Evolutionary conservation across 108 stramenopile species (phyloP), one percentile per base, ranked within the genome.

Genomic region (Poteriospumella lacustris): DNA sequence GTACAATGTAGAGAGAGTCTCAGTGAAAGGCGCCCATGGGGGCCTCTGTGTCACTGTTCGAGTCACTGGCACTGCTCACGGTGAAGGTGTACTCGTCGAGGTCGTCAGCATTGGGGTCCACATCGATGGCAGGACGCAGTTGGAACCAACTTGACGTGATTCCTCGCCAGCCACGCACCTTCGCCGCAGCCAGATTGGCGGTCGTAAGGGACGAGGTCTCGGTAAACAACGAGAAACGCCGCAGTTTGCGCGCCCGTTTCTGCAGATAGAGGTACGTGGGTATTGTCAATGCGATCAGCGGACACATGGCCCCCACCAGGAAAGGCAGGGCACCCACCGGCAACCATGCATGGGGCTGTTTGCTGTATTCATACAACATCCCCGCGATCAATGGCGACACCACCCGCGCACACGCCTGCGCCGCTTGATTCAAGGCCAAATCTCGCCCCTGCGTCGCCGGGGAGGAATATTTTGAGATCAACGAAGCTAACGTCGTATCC

Each of bases 251-350:
- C 76, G 76, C 79, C n/a, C 77, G 41, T 33, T 62, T 83, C 31
- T 70, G 59, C 58, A 83, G 12, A 75, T 84, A 82, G 0, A 84
- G 77, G 44, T 43, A 42, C 26, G 79, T 43, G 38, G 83, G 83
- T 2, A 79, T 64, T 34, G 60, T 42, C 31, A 81, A 47, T 38
- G 76, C 83, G 31, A 81, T 15, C 5, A 80, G 56, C 15, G 83
- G 80, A 33, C 78, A 59, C 9, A 69, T 44, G 36, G 43, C 44
- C 9, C 81, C 72, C 2, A 43, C 78, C 19, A 78, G 43, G 58
- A 80, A 84, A n/a, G 83, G 83, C 40, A 84, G 80, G 67, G 83
- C 83, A 42, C 83, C 83, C 43, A 58, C 58, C 0, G 83, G 83
- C 24, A 84, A 73, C n/a, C 26, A 28, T 38, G 39, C 29, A 1